Base-by-base conservation (phyloP, 2,329 filamentous ascomycete genomes). In the Microthyrium microscopicum region DNA sequence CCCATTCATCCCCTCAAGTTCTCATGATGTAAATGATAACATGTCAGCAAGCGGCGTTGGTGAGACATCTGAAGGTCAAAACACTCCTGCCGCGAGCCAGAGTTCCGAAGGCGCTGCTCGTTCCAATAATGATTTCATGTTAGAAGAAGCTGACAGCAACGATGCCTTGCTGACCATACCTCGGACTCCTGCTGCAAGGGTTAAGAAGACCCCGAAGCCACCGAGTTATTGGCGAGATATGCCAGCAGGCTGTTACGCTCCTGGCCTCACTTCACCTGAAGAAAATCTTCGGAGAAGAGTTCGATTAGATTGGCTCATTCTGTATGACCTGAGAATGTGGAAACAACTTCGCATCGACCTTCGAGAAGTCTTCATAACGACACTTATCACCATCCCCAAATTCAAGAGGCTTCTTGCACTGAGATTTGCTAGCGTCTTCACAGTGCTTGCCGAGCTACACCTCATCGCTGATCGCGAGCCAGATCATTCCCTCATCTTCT, bases 401-500 rank as follows among this genome's bases (percentile, higher is more conserved):
- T 98, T 98, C 67, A 98, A 98, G 59, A 76, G 87, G 15, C 73
- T 98, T 7, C 64, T 98, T 35, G 85, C 87, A 2, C 62, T 98
- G 27, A 73, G 89, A n/a, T 91, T 98, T 52, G 83, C 91, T 34
- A 87, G 84, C 1, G 65, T 98, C 3, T 98, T 98, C 56, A 95
- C 89, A 2, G 81, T 80, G 3, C 61, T 98, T 30, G 85, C 89
- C 4, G 87, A 98, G 51, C 63, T 98, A 3, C 98, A 95, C 52
- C 69, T 98, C 20, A 89, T 98, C 42, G 87, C 87, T 11, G 89
- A 98, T 50, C 70, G 89, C 41, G 89, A 98, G 52, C 89, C 89
- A 3, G 89, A 98, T 48, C 87, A 95, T 54, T 95, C 87, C 8
- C 95, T 98, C 49, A 93, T 98, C 62, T 94, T 94, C 50, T 70